A percentile compares a stretch with the other conserved stretches of the same genome.
Conservation (phyloP, 805 yeast genomes). For the Hanseniaspora mollemarum region DNA sequence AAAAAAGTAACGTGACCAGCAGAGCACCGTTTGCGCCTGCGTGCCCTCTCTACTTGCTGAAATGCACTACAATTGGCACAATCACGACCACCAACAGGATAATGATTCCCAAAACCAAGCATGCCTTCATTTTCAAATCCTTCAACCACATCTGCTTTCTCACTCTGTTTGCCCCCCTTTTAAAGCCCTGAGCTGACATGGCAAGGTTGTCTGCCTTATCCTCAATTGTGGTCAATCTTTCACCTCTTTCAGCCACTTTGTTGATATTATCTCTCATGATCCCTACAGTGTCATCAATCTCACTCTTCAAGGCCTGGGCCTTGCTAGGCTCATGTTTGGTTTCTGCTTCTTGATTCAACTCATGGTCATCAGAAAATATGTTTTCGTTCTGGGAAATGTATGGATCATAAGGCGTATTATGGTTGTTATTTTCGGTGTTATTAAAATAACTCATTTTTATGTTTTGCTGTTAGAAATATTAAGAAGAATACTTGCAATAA, state of each 20-base stretch:
- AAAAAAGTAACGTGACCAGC: no score
- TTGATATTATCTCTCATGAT: slow-evolving; percentile 95
- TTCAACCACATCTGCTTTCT: slow-evolving; percentile 99
- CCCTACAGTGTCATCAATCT: slow-evolving; percentile 91
- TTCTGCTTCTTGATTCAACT: slow-evolving; percentile 15
- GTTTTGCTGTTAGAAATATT: background rate
- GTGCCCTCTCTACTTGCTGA: slow-evolving; percentile 31
- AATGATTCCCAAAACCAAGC: slow-evolving; percentile 70
- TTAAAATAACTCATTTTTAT: slow-evolving; percentile 7
- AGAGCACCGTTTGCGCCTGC: no score
- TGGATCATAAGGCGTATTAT: slow-evolving; percentile 72
- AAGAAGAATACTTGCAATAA: no score
- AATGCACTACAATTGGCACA: slow-evolving; percentile 89
- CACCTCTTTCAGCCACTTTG: slow-evolving; percentile 89
- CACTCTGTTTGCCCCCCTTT: slow-evolving; percentile 92
- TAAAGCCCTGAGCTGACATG: slow-evolving; percentile 84
- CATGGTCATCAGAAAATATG: slow-evolving; percentile 15
- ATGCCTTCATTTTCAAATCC: slow-evolving; percentile 90
- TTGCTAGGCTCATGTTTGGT: slow-evolving; percentile 32
- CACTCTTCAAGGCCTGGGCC: slow-evolving; percentile 76
- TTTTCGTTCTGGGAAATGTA: slow-evolving; percentile 56
- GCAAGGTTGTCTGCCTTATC: slow-evolving; percentile 89
- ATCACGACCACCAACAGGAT: slow-evolving; percentile 73
- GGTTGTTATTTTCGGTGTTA: slow-evolving; percentile 44
- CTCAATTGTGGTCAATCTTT: slow-evolving; percentile 80